These are phyloP conservation scores for Sporodiniella umbellata DNA, from an alignment of 371 early-diverging fungal genomes.

Conservation along the genomic window DNA sequence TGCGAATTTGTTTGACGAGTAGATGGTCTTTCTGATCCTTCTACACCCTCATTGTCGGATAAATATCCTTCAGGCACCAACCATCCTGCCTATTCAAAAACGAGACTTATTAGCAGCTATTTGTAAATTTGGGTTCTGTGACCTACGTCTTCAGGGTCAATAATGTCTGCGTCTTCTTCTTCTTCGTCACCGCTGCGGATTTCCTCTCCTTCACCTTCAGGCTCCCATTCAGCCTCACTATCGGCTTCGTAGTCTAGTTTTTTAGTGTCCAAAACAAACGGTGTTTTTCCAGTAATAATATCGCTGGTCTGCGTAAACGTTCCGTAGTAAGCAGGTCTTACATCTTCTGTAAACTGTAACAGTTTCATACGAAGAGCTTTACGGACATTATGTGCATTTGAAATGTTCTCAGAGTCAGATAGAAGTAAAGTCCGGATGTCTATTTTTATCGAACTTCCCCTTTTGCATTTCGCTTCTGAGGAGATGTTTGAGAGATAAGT, in stretches of 20 bases:
- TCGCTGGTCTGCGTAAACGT: slow-evolving; percentile 72
- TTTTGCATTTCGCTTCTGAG: slow-evolving; percentile 19
- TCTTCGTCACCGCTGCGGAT: slow-evolving; percentile 78
- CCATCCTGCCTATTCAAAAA: slow-evolving; percentile 50
- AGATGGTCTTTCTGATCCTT: slow-evolving; percentile 19
- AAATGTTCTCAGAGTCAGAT: slow-evolving; percentile 24
- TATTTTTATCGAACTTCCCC: slow-evolving; percentile 8
- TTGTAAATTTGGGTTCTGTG: not conserved
- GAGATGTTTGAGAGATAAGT: slow-evolving; percentile 4
- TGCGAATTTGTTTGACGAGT: not conserved
- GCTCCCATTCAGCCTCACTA: slow-evolving; percentile 90
- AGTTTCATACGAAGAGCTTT: slow-evolving; percentile 60
- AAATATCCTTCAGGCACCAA: slow-evolving; percentile 79
- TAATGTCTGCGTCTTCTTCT: slow-evolving; percentile 50
- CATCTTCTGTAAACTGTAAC: slow-evolving; percentile 69
- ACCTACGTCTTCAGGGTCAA: slow-evolving; percentile 43
- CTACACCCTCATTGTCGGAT: slow-evolving; percentile 75
- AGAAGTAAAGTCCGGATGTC: slow-evolving; percentile 12
- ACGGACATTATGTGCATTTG: slow-evolving; percentile 23
- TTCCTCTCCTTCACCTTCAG: slow-evolving; percentile 88
- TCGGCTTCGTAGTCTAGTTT: slow-evolving; percentile 81
- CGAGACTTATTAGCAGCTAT: not conserved
- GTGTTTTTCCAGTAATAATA: slow-evolving; percentile 53
- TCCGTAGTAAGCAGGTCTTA: slow-evolving; percentile 79
- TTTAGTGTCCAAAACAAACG: slow-evolving; percentile 61